These are phyloP conservation scores for Teratosphaeria gauchensis DNA, from an alignment of 2,329 filamentous ascomycete species.

Conservation along the genomic window DNA sequence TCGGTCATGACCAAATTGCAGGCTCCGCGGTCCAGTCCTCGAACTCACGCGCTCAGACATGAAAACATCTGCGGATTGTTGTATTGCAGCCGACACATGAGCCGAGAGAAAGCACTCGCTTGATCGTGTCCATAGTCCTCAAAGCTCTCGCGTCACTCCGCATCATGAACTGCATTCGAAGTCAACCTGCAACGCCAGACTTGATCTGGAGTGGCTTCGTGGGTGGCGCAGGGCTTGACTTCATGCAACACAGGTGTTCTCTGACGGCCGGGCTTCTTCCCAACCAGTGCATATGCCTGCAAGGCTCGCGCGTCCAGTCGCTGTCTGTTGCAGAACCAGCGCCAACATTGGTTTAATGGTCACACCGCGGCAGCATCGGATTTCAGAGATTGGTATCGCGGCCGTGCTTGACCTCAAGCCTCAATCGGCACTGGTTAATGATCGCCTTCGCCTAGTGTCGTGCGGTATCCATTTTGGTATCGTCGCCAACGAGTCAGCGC, in stretches of 20 bases:
- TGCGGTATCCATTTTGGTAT: background rate
- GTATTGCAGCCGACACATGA: background rate
- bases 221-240: background rate
- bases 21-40: too few species aligned
- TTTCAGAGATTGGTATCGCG: background rate
- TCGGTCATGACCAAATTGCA: too few species aligned
- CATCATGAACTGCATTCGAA: background rate
- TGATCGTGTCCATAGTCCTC: background rate
- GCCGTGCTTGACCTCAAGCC: background rate
- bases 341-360: too few species aligned
- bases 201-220: background rate
- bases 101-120: background rate
- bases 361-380: background rate
- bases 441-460: background rate
- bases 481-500: background rate
- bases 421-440: background rate
- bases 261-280: too few species aligned
- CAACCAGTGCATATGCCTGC: background rate
- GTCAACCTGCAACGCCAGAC: background rate
- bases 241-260: background rate
- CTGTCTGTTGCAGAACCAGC: background rate
- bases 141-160: background rate
- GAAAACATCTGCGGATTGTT: background rate
- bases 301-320: background rate
- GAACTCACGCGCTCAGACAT: too few species aligned